A percentile compares a stretch with the other conserved stretches of the same genome.
Conservation (phyloP, 1,284 basidiomycete genomes). For the Ganoderma lucidum region DNA sequence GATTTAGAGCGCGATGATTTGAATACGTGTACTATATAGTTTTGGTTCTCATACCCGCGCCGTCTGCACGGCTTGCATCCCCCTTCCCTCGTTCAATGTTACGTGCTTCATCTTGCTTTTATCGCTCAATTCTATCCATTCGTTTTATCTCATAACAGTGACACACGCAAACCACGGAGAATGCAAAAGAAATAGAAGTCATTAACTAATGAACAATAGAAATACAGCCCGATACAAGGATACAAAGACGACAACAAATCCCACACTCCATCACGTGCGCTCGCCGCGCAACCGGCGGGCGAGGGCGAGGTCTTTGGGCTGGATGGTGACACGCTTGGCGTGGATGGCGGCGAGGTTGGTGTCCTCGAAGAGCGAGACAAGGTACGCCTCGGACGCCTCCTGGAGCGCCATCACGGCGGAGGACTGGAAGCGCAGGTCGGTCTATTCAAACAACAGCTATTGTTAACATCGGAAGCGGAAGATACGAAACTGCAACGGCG, state of each 20-base stretch:
- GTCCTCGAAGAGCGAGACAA: slow-evolving; percentile 81
- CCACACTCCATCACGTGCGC: slow-evolving; percentile 33
- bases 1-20: not conserved
- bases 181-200: slow-evolving; percentile 9
- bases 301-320: slow-evolving; percentile 73
- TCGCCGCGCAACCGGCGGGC: slow-evolving; percentile 43
- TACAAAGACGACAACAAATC: slow-evolving; percentile 20
- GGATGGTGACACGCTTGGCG: slow-evolving; percentile 78
- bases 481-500: slow-evolving; percentile 16
- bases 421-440: slow-evolving; percentile 80
- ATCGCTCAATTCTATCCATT: not conserved
- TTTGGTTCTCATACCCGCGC: not conserved
- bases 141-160: not conserved
- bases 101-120: not conserved
- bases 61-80: not conserved
- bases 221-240: slow-evolving; percentile 32
- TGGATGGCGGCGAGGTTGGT: slow-evolving; percentile 80
- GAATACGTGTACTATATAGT: not conserved
- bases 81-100: not conserved
- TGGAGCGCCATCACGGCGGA: slow-evolving; percentile 80
- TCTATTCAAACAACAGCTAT: slow-evolving; percentile 50
- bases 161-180: not conserved
- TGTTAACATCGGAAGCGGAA: not conserved
- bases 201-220: slow-evolving; percentile 36
- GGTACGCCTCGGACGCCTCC: slow-evolving; percentile 82